A percentile compares a stretch with the other conserved stretches of the same genome.
These are phyloP conservation scores for Trematosphaeria pertusa DNA, from an alignment of 2,329 filamentous ascomycete genomes.

Conservation along the genomic window DNA sequence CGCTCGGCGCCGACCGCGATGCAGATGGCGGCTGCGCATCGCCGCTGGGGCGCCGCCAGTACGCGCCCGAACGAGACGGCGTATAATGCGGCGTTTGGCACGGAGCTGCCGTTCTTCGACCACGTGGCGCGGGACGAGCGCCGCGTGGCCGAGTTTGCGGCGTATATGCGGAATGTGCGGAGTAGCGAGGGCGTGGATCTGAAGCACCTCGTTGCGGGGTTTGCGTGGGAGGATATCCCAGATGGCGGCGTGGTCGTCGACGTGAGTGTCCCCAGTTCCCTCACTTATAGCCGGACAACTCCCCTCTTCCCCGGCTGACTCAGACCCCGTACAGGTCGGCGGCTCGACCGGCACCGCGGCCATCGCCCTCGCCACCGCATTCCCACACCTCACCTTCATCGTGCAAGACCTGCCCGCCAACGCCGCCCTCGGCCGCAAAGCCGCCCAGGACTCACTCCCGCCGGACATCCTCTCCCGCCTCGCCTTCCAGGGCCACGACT, in stretches of 20 bases:
- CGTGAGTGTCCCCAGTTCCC: too few relatives aligned
- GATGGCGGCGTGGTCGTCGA: constrained; percentile 7
- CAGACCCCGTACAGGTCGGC: too few relatives aligned
- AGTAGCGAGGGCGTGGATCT: constrained; percentile 6
- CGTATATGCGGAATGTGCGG: constrained; percentile 10
- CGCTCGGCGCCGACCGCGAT: constrained; percentile 5
- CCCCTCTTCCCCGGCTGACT: too few relatives aligned
- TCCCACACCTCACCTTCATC: constrained; percentile 5
- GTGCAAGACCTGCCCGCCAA: constrained; percentile 10
- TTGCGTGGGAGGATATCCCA: constrained; percentile 7
- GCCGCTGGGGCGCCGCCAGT: constrained; percentile 4
- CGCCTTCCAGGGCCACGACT: constrained; percentile 11
- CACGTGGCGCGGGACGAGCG: constrained; percentile 1
- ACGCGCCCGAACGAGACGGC: constrained; percentile 6
- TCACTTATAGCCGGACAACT: too few relatives aligned
- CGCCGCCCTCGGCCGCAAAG: constrained; percentile 2
- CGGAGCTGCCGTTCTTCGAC: constrained; percentile 12
- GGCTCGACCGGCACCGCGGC: constrained; percentile 1
- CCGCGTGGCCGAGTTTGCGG: constrained; percentile 7
- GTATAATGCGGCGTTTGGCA: constrained; percentile 10
- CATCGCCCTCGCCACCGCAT: constrained; percentile 2
- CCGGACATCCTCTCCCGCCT: too few relatives aligned
- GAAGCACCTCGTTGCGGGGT: constrained; percentile 5
- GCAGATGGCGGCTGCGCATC: constrained; percentile 3
- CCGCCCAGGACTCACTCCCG: constrained; percentile 37